These are phyloP conservation scores for Bacidia gigantensis DNA, from an alignment of 495 filamentous ascomycete species.

Conservation along the genomic window DNA sequence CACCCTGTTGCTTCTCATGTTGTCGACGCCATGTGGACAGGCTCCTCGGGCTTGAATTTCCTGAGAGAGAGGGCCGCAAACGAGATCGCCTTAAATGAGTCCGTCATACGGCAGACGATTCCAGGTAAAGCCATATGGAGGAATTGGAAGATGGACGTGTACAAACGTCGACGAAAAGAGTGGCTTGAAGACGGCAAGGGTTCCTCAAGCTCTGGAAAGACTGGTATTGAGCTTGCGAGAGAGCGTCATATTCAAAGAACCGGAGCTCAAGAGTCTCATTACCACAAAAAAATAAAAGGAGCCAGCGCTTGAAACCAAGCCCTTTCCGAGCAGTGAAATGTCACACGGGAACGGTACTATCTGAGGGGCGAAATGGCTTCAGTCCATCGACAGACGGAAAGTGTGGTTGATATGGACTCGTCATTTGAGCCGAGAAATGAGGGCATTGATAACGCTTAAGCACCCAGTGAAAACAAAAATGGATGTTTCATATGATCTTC, in stretches of 20 bases:
- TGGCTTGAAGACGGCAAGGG: constrained; percentile 57
- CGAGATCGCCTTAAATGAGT: constrained; percentile 48
- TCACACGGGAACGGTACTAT: too few relatives aligned
- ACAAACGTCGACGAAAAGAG: constrained; percentile 50
- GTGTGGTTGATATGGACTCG: too few relatives aligned
- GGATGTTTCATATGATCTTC: too few relatives aligned
- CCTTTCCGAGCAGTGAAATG: too few relatives aligned
- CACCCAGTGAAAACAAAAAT: too few relatives aligned
- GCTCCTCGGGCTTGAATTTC: constrained; percentile 49
- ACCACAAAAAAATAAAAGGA: too few relatives aligned
- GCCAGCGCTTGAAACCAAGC: too few relatives aligned
- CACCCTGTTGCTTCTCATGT: constrained; percentile 65
- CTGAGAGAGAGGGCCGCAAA: constrained; percentile 54
- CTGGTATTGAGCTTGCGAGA: constrained; percentile 32
- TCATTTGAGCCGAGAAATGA: too few relatives aligned
- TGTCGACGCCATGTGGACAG: constrained; percentile 61
- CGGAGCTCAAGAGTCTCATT: too few relatives aligned
- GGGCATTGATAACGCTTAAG: too few relatives aligned
- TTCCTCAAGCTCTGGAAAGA: constrained; percentile 15
- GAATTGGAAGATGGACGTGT: constrained; percentile 86
- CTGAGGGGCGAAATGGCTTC: too few relatives aligned
- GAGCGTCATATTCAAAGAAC: constrained; percentile 28
- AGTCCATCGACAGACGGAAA: too few relatives aligned
- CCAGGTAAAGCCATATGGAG: constrained; percentile 75
- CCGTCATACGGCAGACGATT: constrained; percentile 53